Base-by-base conservation (phyloP, 2,329 filamentous ascomycete species). In the Colletotrichum godetiae region DNA sequence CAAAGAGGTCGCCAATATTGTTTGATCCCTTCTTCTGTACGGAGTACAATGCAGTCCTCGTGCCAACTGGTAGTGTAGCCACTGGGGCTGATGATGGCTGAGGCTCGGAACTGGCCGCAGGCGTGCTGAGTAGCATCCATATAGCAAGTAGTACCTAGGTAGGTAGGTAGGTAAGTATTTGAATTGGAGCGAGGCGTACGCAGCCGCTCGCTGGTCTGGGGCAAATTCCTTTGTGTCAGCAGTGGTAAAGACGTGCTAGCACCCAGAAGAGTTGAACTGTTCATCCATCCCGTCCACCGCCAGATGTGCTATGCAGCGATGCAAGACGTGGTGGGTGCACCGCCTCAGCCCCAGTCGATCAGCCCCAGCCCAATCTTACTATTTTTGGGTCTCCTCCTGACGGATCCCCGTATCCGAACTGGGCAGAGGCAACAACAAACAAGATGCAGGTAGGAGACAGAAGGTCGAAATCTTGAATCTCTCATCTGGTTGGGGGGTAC, bases 331-430 rank as follows among this genome's bases (percentile, higher is more conserved):
- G 61, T 37, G 52, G 37, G 60, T 56, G 73, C 70, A 75, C 70
- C 73, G 73, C 66, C 73, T 75, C 71, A 68, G 65, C 67, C 63
- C 52, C 49, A 72, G 67, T 49, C 72, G 70, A 75, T 74, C 73
- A 75, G 70, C 71, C 73, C 73, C 70, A 67, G 27, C 61, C 66
- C 58, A 73, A 75, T 75, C 35, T 75, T 71, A 74, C 73, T 75
- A 75, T 75, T 75, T 75, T 75, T 71, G 73, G 73, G 27, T 42
- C 27, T 58, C 19, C 49, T 60, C 55, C 61, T 72, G 61, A 67
- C 72, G 61, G 70, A 62, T 69, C 60, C 46, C 67, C 60, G 67
- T 73, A 73, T 66, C 55, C 60, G 67, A 52, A 55, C 13, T 56
- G n/a, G 67, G 15, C 42, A 59, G 19, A 49, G 46, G 37, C n/a